phyloP scores from a whole-genome alignment of 495 filamentous ascomycete genomes.

The Penicillium dipodomyicola region DNA sequence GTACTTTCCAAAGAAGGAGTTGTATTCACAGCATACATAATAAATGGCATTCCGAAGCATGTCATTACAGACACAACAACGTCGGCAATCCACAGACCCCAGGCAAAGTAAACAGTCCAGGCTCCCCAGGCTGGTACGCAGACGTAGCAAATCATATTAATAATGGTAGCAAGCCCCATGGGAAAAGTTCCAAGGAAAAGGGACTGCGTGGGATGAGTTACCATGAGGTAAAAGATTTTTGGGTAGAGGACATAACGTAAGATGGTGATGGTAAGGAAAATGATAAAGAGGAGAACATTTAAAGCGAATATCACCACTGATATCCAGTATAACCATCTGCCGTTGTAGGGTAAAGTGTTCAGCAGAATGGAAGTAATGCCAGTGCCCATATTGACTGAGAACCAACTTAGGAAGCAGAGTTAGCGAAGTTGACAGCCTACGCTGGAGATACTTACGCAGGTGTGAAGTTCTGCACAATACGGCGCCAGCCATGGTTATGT shows the following conservation, averaged over 20 bases:
- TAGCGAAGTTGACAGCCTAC: not conserved
- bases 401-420: constrained; percentile 18
- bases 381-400: constrained; percentile 56
- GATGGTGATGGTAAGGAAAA: constrained; percentile 34
- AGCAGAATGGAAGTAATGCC: constrained; percentile 58
- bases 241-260: constrained; percentile 54
- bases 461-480: not conserved
- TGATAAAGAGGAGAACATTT: constrained; percentile 44
- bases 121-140: constrained; percentile 48
- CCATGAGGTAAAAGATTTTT: constrained; percentile 39
- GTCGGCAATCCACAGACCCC: constrained; percentile 54
- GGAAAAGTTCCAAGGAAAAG: constrained; percentile 56
- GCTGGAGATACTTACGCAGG: not conserved
- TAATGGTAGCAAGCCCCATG: constrained; percentile 57
- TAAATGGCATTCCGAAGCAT: constrained; percentile 10
- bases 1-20: not conserved
- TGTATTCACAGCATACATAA: constrained; percentile 14
- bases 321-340: constrained; percentile 44
- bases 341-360: constrained; percentile 50
- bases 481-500: not conserved
- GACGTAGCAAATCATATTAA: constrained; percentile 51
- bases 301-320: constrained; percentile 49
- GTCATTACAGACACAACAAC: constrained; percentile 43
- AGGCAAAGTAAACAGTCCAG: constrained; percentile 30
- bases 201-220: constrained; percentile 54